Conservation (phyloP, 768 basidiomycete genomes). For the Rhizopogon sp. region DNA sequence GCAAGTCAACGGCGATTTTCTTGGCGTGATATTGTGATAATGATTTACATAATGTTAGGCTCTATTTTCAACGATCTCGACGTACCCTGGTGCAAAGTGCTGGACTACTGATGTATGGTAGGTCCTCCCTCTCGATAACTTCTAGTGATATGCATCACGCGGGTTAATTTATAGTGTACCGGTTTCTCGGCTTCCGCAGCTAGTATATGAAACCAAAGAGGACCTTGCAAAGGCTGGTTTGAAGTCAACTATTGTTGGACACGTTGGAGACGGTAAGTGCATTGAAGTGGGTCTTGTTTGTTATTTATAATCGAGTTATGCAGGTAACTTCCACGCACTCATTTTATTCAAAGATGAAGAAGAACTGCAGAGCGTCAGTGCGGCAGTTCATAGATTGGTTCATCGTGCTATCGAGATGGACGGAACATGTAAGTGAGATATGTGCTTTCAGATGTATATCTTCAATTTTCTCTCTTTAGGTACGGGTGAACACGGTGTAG, state of each 20-base stretch:
- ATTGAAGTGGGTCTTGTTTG: constrained; percentile 4
- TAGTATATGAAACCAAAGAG: constrained; percentile 74
- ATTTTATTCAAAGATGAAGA: constrained; percentile 55
- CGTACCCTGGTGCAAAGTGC: constrained; percentile 56
- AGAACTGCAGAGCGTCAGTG: constrained; percentile 49
- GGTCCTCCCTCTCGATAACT: constrained; percentile 5
- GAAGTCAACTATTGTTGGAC: constrained; percentile 71
- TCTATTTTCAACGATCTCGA: constrained; percentile 62
- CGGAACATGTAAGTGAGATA: constrained; percentile 58
- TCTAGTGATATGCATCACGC: neutral
- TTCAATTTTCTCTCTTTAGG: constrained; percentile 33
- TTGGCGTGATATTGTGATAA: neutral
- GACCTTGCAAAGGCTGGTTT: constrained; percentile 60
- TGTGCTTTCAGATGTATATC: neutral
- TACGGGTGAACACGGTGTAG: constrained; percentile 86
- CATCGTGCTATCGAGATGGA: constrained; percentile 68
- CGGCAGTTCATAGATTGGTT: constrained; percentile 66
- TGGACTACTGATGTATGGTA: constrained; percentile 95
- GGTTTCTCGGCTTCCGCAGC: constrained; percentile 60
- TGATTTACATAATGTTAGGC: constrained; percentile 15
- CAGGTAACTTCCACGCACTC: constrained; percentile 44
- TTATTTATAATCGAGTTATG: neutral
- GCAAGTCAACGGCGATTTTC: constrained; percentile 14
- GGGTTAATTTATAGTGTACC: constrained; percentile 45
- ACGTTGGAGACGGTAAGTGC: constrained; percentile 71